Base-by-base conservation (phyloP, 2,329 filamentous ascomycete genomes). In the Alternaria burnsii region DNA sequence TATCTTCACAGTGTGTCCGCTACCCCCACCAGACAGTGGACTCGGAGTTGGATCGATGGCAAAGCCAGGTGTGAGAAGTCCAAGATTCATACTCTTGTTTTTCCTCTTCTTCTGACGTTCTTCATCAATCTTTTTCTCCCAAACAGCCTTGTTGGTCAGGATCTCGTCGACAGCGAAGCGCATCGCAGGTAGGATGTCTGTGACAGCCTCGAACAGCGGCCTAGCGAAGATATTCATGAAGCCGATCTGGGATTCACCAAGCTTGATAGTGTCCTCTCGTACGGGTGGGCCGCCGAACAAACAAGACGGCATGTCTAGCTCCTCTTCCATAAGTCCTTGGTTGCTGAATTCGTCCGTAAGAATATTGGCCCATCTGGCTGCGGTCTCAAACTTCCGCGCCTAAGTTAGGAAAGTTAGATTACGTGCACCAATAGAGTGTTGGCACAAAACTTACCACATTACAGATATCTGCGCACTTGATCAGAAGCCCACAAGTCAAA, bases 381-480 rank as follows among this genome's bases (percentile, higher is more conserved):
- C 95, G 26, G 93, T 88, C 58, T 90, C 86, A 76, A 95, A 94
- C 58, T 89, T 90, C 58, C 95, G 89, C 55, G 94, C 93, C 91
- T 94, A 65, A n/a, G 54, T 55, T 18, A 46, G 44, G 14, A 11
- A 22, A 68, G 72, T 61, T 52, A 58, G 46, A 16, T 42, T 24
- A n/a, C 7, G 16, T 24, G 36, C 28, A 9, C 18, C 3, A 41
- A 18, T 20, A 36, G 30, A 18, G 20, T 14, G 38, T 8, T 32
- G 22, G 6, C 46, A 43, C n/a, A n/a, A 26, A 77, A 89, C 91
- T 78, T 85, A 94, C 92, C 77, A 98, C 95, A 76, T 99, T 99
- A 81, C 94, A 97, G 74, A 99, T 98, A 78, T 99, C 95, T 40
- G 95, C 95, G 76, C 95, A 98, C 78, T 99, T 99, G 81, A 99